phyloP scores from a whole-genome alignment of 257 asterid species.

The Gynochthodes officinalis region DNA sequence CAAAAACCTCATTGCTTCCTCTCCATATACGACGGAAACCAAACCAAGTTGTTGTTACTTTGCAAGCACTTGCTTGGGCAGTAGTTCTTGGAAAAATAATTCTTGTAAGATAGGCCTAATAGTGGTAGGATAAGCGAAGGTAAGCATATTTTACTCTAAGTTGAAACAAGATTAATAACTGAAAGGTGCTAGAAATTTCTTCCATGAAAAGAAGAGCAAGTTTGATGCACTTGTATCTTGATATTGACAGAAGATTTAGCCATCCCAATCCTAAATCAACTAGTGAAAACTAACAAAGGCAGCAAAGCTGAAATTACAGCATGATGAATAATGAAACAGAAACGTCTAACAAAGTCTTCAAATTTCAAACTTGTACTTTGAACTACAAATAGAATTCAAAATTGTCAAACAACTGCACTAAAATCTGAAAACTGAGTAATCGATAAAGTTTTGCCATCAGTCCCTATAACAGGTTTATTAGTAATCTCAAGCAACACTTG shows the following conservation, averaged over 20 bases:
- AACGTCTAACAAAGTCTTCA: not conserved
- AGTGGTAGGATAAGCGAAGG: constrained; percentile 15
- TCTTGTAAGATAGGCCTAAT: constrained; percentile 70
- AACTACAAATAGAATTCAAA: not conserved
- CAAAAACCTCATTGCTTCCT: constrained; percentile 76
- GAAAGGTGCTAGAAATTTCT: not conserved
- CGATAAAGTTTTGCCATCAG: not conserved
- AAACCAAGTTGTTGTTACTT: constrained; percentile 83
- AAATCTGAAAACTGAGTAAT: not conserved
- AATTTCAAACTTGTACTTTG: not conserved
- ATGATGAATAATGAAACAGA: not conserved
- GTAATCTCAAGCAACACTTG: constrained; percentile 1
- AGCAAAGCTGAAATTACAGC: not conserved
- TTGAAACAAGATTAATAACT: not conserved
- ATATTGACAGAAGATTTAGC: not conserved
- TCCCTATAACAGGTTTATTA: not conserved
- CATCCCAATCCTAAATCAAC: not conserved
- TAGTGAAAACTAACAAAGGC: not conserved
- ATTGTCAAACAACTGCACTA: not conserved
- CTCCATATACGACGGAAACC: constrained; percentile 83
- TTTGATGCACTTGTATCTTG: not conserved
- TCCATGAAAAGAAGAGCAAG: not conserved
- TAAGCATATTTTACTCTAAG: constrained; percentile 13
- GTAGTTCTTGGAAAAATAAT: constrained; percentile 45
- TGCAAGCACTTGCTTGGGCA: constrained; percentile 67